Percentiles rank a stretch among this genome's conserved stretches.
These are phyloP conservation scores for Sporothrix curviconia DNA, from an alignment of 2,329 filamentous ascomycete species.

Conservation along the genomic window DNA sequence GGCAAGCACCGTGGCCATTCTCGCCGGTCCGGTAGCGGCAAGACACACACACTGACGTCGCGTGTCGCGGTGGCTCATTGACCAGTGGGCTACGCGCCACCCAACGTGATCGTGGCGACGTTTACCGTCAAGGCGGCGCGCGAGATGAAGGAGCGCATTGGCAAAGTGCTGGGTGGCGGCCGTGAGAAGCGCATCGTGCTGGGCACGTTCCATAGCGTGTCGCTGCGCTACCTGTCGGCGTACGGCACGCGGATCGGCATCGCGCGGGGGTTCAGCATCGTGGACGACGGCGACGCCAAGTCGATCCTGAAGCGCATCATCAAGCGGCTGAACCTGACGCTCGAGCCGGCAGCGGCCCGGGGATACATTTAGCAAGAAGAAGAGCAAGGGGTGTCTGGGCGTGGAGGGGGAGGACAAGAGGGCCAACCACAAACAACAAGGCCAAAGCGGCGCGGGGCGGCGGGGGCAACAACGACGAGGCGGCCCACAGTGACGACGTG, in stretches of 20 bases:
- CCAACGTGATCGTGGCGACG: constrained; percentile 89
- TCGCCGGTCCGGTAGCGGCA: constrained; percentile 68
- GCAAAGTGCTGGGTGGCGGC: constrained; percentile 69
- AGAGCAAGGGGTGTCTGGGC: constrained; percentile 45
- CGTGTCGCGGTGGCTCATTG: constrained; percentile 84
- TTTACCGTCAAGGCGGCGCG: constrained; percentile 92
- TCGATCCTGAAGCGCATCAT: constrained; percentile 77
- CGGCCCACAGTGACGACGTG: constrained; percentile 31
- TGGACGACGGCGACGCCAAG: constrained; percentile 73
- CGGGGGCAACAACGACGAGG: constrained; percentile 19
- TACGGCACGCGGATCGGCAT: constrained; percentile 84
- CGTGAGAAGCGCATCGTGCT: constrained; percentile 71
- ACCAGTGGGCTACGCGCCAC: constrained; percentile 65
- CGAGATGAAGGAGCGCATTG: constrained; percentile 89
- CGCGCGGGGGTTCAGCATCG: constrained; percentile 79
- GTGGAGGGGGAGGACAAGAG: constrained; percentile 34
- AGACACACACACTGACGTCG: constrained; percentile 91
- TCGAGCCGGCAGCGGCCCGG: constrained; percentile 62
- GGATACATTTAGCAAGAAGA: constrained; percentile 68
- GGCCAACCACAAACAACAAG: no score
- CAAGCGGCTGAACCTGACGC: constrained; percentile 59
- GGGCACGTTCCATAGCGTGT: constrained; percentile 92
- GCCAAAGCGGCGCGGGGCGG: no score
- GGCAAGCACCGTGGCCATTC: constrained; percentile 54
- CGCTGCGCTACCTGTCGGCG: constrained; percentile 71